Conservation (phyloP, 2,329 filamentous ascomycete species). For the Drechslerella stenobrocha region DNA sequence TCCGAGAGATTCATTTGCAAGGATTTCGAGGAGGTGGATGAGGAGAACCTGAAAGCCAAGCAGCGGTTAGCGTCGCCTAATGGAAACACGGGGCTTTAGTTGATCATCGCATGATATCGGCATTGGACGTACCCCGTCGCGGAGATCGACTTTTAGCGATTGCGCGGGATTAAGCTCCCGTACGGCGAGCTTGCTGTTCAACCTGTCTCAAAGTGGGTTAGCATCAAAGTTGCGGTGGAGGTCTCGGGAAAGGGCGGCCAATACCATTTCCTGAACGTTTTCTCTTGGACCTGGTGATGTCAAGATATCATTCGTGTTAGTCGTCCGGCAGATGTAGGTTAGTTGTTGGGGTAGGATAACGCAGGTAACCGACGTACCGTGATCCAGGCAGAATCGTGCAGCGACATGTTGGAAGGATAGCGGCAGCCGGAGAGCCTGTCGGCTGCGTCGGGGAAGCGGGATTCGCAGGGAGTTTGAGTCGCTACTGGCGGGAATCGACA, state of each 20-base stretch:
- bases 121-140: constrained; percentile 74
- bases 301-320: constrained; percentile 64
- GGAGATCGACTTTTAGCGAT: constrained; percentile 84
- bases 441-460: background rate
- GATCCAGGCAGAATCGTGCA: constrained; percentile 36
- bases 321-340: constrained; percentile 4
- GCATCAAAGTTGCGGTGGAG: constrained; percentile 16
- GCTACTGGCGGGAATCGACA: background rate
- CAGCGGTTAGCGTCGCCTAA: constrained; percentile 6
- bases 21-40: constrained; percentile 94
- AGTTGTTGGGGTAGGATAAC: constrained; percentile 12
- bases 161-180: constrained; percentile 75
- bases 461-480: background rate
- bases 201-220: constrained; percentile 61
- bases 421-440: background rate
- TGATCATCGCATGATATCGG: background rate
- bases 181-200: constrained; percentile 89
- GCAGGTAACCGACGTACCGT: constrained; percentile 36
- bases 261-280: constrained; percentile 98
- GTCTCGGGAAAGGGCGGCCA: constrained; percentile 49
- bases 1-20: constrained; percentile 90
- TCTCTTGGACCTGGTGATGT: constrained; percentile 76
- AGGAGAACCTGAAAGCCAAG: constrained; percentile 71
- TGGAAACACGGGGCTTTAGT: constrained; percentile 2
- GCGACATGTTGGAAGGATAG: constrained; percentile 23